Evolutionary conservation across 306 rosid species (phyloP), one percentile per base, ranked within the genome.

Genomic region (Styphnolobium japonicum): DNA sequence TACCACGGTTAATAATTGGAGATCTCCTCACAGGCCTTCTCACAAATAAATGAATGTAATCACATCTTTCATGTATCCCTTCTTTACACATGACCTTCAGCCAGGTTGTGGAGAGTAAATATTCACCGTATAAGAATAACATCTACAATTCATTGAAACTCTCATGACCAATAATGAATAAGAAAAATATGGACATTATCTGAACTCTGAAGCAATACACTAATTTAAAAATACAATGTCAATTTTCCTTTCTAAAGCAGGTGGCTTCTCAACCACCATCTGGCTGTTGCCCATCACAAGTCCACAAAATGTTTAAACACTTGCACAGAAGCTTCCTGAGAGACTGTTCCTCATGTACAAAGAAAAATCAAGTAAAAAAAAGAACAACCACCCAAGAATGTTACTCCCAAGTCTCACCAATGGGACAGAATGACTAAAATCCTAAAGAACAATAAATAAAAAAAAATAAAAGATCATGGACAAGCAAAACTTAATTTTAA

Each of bases 11-110:
- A 55, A 93, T 96, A 75, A 96, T 96, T 9, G 98, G 98, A 49
- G 99, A 96, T 87, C 99, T 93, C 84, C 91, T 90, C 18, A 96
- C 84, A 23, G 97, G 97, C 57, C 86, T 93, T 87, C 93, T 88
- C 12, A 96, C 98, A 80, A 96, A 96, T 37, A 93, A 87, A 61
- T 90, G 98, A 79, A 90, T 53, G 74, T 91, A 90, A 42, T 92
- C 99, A n/a, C n/a, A 67, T 96, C 99, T 82, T 89, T 96, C 96
- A 93, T 93, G 88, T 92, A 96, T 55, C 97, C 96, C 88, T 91
- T 96, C 76, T 87, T 93, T 78, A 96, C 93, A 75, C 99, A 96
- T 15, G 99, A 96, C 91, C 99, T 96, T 43, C 74, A 49, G 27
- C 18, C 81, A 86, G 67, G 39, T 43, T 39, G 52, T 46, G 21